These are phyloP conservation scores for Blepharisma japonicum DNA, from an alignment of 73 alveolate genomes.

Conservation along the genomic window DNA sequence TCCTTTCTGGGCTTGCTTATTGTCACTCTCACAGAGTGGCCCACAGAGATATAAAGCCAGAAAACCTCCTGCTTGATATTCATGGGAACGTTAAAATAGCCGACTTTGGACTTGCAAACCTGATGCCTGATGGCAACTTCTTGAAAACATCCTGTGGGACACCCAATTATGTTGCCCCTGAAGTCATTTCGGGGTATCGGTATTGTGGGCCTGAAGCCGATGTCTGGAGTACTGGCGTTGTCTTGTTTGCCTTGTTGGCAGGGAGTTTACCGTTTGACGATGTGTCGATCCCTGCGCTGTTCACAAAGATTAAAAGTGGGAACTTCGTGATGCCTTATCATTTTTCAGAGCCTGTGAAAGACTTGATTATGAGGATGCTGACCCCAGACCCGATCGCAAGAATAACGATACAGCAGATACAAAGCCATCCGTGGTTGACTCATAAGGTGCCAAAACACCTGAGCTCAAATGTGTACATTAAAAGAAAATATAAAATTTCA, in stretches of 20 bases:
- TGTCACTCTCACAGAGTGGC: conserved; percentile 66
- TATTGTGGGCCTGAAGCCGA: conserved; percentile 82
- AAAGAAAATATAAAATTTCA: too few relatives aligned
- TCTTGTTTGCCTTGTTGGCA: conserved; percentile 74
- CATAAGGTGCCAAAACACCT: conserved; percentile 36
- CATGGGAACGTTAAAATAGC: conserved; percentile 71
- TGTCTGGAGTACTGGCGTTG: conserved; percentile 87
- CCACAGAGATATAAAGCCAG: conserved; percentile 82
- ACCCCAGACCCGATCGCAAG: conserved; percentile 85
- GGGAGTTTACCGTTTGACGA: conserved; percentile 92
- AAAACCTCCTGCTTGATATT: conserved; percentile 67
- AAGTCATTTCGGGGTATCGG: conserved; percentile 75
- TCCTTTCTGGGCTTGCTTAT: conserved; percentile 71
- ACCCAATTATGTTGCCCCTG: conserved; percentile 95
- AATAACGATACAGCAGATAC: conserved; percentile 60
- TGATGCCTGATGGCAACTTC: conserved; percentile 68
- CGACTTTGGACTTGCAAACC: conserved; percentile 80
- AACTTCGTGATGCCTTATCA: conserved; percentile 46
- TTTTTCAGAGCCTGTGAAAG: conserved; percentile 74
- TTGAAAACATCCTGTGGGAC: conserved; percentile 92
- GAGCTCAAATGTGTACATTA: too few relatives aligned
- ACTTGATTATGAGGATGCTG: conserved; percentile 79
- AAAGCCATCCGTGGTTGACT: conserved; percentile 68
- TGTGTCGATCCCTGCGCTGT: conserved; percentile 64
- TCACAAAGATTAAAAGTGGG: conserved; percentile 67